Base-by-base conservation (phyloP, 371 early-diverging fungal species). In the Mucor irregularis region DNA sequence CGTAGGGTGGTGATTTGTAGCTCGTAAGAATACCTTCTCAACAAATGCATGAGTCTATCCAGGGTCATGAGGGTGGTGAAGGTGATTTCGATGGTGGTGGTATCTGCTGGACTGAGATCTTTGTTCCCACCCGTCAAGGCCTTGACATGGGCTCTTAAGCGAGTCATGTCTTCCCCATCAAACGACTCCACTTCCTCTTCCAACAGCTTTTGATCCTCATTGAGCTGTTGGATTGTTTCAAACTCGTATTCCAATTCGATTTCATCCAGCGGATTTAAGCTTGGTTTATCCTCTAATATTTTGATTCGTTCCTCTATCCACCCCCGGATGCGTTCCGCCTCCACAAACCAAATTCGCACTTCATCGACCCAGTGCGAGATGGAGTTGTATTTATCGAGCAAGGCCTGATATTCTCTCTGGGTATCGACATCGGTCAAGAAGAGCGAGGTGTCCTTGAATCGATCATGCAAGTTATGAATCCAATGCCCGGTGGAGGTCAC, bases 1-100 rank as follows among this genome's bases (percentile, higher is more conserved):
- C 82, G 66, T 9, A 73, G 34, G 1, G 73, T 65, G 14, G 78
- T 49, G 39, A 80, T 60, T 29, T 72, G 69, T 5, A 78, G 58
- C n/a, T 73, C 71, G 33, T 82, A 68, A 8, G 64, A 54, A 34
- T 68, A 60, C 19, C 63, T 56, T 49, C 72, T 62, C 7, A 78
- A 39, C 7, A 70, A 38, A 50, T 74, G 69, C 62, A 75, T 68
- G 19, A 82, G 49, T 16, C 66, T 57, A 42, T 82, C 82, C n/a
- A 82, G 60, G 3, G 72, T 67, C 49, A 50, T 72, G 8, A 82
- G 56, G 1, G 82, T 78, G 13, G 75, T 69, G 14, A 82, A 66
- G 14, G 79, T 78, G 35, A 80, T 76, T 54, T 78, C 78, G 45
- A 82, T 80, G 0, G 82, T 82, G 4, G 78, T 78, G 1, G 78